phyloP scores from a whole-genome alignment of 805 yeast species.

The Blastobotrys americana region DNA sequence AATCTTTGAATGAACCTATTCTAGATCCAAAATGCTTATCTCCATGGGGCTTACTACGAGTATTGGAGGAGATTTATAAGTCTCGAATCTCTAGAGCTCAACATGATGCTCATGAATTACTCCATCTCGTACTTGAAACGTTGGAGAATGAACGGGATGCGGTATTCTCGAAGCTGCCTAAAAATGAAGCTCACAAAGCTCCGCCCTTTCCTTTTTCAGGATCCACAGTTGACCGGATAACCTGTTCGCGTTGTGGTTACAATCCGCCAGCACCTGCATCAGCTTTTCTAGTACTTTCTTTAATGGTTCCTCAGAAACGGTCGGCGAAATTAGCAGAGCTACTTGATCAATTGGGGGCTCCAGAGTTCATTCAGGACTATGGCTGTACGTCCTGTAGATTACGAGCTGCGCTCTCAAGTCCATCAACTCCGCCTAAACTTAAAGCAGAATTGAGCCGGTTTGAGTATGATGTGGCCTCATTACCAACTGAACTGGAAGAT shows the following conservation, averaged over 20 bases:
- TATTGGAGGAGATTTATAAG: conserved; percentile 63
- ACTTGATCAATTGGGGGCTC: conserved; percentile 50
- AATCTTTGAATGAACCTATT: conserved; percentile 55
- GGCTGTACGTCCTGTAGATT: conserved; percentile 64
- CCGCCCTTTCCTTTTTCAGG: conserved; percentile 76
- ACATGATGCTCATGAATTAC: conserved; percentile 92
- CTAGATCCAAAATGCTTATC: conserved; percentile 48
- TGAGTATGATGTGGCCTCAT: conserved; percentile 39
- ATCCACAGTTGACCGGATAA: conserved; percentile 53
- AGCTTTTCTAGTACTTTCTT: conserved; percentile 63
- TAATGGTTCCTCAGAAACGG: conserved; percentile 58
- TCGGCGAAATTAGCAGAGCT: conserved; percentile 46
- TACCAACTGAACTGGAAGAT: conserved; percentile 38
- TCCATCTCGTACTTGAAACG: conserved; percentile 74
- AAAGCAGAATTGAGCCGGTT: conserved; percentile 37
- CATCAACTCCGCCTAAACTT: conserved; percentile 20
- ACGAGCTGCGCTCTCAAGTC: conserved; percentile 11
- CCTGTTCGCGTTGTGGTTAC: conserved; percentile 60
- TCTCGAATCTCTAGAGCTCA: conserved; percentile 73
- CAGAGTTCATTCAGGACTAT: conserved; percentile 70
- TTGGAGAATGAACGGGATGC: conserved; percentile 54
- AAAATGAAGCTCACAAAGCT: conserved; percentile 18
- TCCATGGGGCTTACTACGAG: conserved; percentile 72
- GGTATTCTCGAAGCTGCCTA: conserved; percentile 7
- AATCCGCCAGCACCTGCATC: conserved; percentile 51